A percentile compares a stretch with the other conserved stretches of the same genome.
phyloP scores from a whole-genome alignment of 164 flowering plant genomes.

The Paratinospora sagittata region DNA sequence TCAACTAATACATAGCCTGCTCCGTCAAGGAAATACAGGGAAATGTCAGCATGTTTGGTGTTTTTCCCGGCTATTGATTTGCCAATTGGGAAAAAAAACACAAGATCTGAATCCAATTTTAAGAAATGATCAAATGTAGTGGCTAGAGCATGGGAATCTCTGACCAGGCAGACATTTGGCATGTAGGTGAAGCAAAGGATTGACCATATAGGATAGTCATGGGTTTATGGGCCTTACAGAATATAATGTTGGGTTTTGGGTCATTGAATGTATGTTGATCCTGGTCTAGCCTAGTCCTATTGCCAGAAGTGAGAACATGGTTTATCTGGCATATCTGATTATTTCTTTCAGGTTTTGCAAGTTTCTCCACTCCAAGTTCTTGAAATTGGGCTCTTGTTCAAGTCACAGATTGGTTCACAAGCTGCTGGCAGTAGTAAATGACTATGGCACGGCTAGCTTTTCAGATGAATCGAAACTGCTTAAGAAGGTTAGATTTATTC shows the following conservation, averaged over 20 bases:
- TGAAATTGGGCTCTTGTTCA: conserved; percentile 41
- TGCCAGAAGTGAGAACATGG: conserved; percentile 4
- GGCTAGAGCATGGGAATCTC: no score
- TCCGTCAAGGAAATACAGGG: not conserved
- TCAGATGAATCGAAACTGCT: conserved; percentile 42
- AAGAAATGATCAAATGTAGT: not conserved
- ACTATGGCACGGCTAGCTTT: conserved; percentile 35
- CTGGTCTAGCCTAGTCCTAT: not conserved
- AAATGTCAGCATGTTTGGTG: not conserved
- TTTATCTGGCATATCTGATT: conserved; percentile 9
- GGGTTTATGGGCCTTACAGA: not conserved
- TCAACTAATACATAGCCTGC: not conserved
- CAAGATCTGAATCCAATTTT: not conserved
- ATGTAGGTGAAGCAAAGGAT: not conserved
- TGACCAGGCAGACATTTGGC: not conserved
- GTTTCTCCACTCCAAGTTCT: conserved; percentile 36
- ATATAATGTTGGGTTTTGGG: not conserved
- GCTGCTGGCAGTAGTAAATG: conserved; percentile 40
- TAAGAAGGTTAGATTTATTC: conserved; percentile 36
- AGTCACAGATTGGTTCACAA: conserved; percentile 45
- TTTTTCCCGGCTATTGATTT: not conserved
- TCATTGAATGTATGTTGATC: not conserved
- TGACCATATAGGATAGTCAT: not conserved
- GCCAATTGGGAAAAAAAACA: not conserved
- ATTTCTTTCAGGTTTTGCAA: conserved; percentile 38